A percentile compares a stretch with the other conserved stretches of the same genome.
Evolutionary conservation across 805 yeast genomes (phyloP).

Genomic region (Jamesozyma jinghongensis): DNA sequence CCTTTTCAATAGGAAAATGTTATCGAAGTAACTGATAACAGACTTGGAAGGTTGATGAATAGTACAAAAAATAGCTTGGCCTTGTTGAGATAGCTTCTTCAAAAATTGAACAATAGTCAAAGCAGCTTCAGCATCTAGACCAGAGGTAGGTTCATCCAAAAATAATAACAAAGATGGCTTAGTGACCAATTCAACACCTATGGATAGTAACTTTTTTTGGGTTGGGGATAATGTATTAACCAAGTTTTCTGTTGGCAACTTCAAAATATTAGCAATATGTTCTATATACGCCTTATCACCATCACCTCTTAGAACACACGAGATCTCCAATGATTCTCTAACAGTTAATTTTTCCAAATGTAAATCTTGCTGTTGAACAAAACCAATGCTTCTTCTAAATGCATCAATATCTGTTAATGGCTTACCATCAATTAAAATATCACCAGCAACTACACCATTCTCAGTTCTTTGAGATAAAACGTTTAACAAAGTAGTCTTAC

Average conservation of each 20-base stretch:
- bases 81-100: slow-evolving; percentile 40
- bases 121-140: slow-evolving; percentile 52
- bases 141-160: slow-evolving; percentile 55
- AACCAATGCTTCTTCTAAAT: slow-evolving; percentile 47
- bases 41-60: slow-evolving; percentile 61
- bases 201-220: slow-evolving; percentile 44
- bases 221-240: slow-evolving; percentile 48
- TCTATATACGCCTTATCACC: slow-evolving; percentile 23
- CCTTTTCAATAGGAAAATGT: slow-evolving; percentile 49
- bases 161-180: slow-evolving; percentile 46
- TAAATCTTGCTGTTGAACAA: slow-evolving; percentile 52
- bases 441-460: slow-evolving; percentile 50
- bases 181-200: slow-evolving; percentile 48
- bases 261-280: slow-evolving; percentile 35
- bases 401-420: slow-evolving; percentile 35
- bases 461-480: slow-evolving; percentile 43
- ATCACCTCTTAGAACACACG: slow-evolving; percentile 41
- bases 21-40: slow-evolving; percentile 50
- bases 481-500: slow-evolving; percentile 51
- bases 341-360: slow-evolving; percentile 45
- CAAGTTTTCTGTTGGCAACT: slow-evolving; percentile 35
- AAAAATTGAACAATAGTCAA: slow-evolving; percentile 48
- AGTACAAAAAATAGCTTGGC: slow-evolving; percentile 50
- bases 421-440: slow-evolving; percentile 47
- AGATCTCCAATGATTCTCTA: slow-evolving; percentile 43